Base-by-base conservation (phyloP, 768 basidiomycete species). In the Leccinum pellstonianum region DNA sequence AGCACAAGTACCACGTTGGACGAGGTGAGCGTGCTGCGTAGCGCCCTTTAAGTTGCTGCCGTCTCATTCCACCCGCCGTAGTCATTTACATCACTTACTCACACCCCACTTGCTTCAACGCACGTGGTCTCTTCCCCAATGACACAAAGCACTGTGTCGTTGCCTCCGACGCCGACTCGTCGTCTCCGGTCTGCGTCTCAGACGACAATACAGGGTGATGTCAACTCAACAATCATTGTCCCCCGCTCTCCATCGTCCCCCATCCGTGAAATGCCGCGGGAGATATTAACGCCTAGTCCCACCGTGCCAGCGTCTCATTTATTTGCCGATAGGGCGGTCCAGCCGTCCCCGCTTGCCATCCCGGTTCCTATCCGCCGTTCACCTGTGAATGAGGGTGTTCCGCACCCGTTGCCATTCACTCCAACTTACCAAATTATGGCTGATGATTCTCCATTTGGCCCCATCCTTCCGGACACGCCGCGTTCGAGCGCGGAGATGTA, bases 31-130 rank as follows among this genome's bases (percentile, higher is more conserved):
- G 9, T 3, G 52, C 37, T 21, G n/a, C 29, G 2, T 49, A 14
- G 9, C 11, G 8, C n/a, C 37, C 27, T 48, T 15, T 19, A 2
- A 23, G 8, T 50, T 3, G 8, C 52, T 11, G 15, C 27, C 27
- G 23, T 49, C 50, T 65, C 37, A 64, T 23, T 35, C 35, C 25
- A 1, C 48, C 46, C 10, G 15, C 29, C 35, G 9, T 64, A 85
- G 84, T 79, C 81, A 3, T 80, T 80, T 59, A 64, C 76, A 1
- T 66, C 71, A 21, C 76, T 83, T 49, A 76, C 82, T 5, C 82
- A 79, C 65, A 70, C 76, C 33, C 77, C 82, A 3, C 75, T 83
- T 56, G 73, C 77, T 9, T 82, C 83, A 9, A 82, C 80, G 4
- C 81, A 81, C 57, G 75, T 81, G 11, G 58, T 76, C 17, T 73